These are phyloP conservation scores for Aspergillus indologenus DNA, from an alignment of 495 filamentous ascomycete genomes.

Conservation along the genomic window DNA sequence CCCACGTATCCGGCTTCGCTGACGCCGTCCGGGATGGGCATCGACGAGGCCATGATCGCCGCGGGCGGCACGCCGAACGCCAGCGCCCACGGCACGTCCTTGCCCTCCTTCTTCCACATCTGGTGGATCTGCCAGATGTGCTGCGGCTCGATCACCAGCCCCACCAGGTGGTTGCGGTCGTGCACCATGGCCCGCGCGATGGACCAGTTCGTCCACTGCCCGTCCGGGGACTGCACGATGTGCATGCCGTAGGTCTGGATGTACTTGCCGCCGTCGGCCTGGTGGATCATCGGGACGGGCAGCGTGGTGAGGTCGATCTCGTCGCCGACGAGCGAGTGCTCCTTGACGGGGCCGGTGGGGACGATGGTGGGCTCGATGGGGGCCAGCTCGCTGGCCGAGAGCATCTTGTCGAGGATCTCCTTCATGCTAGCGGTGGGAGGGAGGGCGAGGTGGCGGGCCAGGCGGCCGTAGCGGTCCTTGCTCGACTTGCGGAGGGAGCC, in stretches of 20 bases:
- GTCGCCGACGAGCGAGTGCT: slow-evolving; percentile 27
- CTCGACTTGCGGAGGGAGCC: slow-evolving; percentile 23
- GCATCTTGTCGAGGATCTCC: slow-evolving; percentile 32
- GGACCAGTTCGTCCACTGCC: slow-evolving; percentile 41
- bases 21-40: slow-evolving; percentile 36
- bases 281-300: slow-evolving; percentile 32
- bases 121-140: slow-evolving; percentile 34
- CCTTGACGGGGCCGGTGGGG: slow-evolving; percentile 30
- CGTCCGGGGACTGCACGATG: slow-evolving; percentile 34
- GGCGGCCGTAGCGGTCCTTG: slow-evolving; percentile 25
- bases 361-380: slow-evolving; percentile 29
- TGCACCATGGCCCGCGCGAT: slow-evolving; percentile 39
- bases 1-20: slow-evolving; percentile 37
- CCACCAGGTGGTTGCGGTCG: slow-evolving; percentile 28
- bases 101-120: slow-evolving; percentile 34
- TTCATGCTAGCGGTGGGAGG: slow-evolving; percentile 25
- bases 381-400: slow-evolving; percentile 15
- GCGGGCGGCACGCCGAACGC: slow-evolving; percentile 39
- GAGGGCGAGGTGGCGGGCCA: slow-evolving; percentile 31
- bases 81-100: slow-evolving; percentile 37
- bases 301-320: slow-evolving; percentile 35
- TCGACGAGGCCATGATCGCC: slow-evolving; percentile 36
- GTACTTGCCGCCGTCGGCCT: slow-evolving; percentile 38
- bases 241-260: slow-evolving; percentile 41
- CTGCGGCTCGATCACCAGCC: slow-evolving; percentile 31